These are phyloP conservation scores for Neonectria coccinea DNA, from an alignment of 2,329 filamentous ascomycete genomes.

Conservation along the genomic window DNA sequence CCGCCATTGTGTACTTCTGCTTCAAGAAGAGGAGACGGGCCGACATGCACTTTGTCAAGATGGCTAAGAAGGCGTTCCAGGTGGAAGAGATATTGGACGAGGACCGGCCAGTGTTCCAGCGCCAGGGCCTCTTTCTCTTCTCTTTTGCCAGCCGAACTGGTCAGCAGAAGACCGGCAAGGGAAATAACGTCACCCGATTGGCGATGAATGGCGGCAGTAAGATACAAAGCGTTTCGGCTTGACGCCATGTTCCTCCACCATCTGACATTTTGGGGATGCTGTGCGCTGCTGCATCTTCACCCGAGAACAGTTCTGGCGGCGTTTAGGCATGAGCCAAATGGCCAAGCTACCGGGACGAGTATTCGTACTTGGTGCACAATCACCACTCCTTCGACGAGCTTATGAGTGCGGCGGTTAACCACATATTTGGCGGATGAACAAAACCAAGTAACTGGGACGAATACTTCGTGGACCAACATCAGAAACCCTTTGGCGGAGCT, in stretches of 20 bases:
- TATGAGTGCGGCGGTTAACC: too few relatives aligned
- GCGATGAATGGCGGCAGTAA: slow-evolving; percentile 32
- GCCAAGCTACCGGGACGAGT: neutral
- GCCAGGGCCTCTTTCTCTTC: slow-evolving; percentile 71
- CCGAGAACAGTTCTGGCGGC: slow-evolving; percentile 1
- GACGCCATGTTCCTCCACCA: slow-evolving; percentile 22
- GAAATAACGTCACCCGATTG: slow-evolving; percentile 32
- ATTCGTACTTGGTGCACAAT: too few relatives aligned
- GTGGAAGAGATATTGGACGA: slow-evolving; percentile 73
- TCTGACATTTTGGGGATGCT: slow-evolving; percentile 22
- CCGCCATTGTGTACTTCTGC: slow-evolving; percentile 80
- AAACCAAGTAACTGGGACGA: too few relatives aligned
- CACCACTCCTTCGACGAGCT: too few relatives aligned
- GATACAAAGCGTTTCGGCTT: slow-evolving; percentile 38
- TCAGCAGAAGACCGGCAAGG: slow-evolving; percentile 32
- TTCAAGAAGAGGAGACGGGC: slow-evolving; percentile 93
- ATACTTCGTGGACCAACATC: too few relatives aligned
- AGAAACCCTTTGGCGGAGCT: too few relatives aligned
- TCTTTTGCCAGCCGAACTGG: slow-evolving; percentile 60
- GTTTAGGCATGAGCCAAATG: slow-evolving; percentile 23
- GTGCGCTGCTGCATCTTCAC: slow-evolving; percentile 9
- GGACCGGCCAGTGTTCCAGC: slow-evolving; percentile 67
- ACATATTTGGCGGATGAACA: too few relatives aligned
- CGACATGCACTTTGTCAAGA: slow-evolving; percentile 80
- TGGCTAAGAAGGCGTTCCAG: slow-evolving; percentile 73